Conservation (phyloP, 129 eudicot species). For the Escallonia rubra region DNA sequence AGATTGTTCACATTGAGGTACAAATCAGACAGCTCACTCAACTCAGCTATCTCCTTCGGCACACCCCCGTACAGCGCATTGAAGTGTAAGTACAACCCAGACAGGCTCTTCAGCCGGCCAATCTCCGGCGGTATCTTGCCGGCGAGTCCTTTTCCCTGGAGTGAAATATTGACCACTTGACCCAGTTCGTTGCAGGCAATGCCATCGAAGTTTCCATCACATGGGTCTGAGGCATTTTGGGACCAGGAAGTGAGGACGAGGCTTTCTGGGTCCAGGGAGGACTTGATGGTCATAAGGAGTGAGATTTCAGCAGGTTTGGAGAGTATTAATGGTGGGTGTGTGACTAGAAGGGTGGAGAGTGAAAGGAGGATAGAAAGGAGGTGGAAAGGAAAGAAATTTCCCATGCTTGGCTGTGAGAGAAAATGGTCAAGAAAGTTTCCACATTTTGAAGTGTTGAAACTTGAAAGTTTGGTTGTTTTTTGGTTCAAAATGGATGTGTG, state of each 20-base stretch:
- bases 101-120: conserved; percentile 68
- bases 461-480: conserved; percentile 9
- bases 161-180: conserved; percentile 80
- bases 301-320: conserved; percentile 30
- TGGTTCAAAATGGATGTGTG: conserved; percentile 22
- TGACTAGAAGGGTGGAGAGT: conserved; percentile 12
- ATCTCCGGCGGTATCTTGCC: conserved; percentile 81
- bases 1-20: conserved; percentile 86
- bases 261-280: conserved; percentile 66
- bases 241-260: conserved; percentile 69
- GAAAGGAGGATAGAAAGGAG: conserved; percentile 13
- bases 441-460: not conserved
- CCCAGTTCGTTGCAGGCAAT: conserved; percentile 74
- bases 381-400: conserved; percentile 11
- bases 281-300: conserved; percentile 47
- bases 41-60: conserved; percentile 69
- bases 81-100: conserved; percentile 91
- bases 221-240: conserved; percentile 44
- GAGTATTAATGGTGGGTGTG: conserved; percentile 16
- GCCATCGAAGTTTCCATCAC: conserved; percentile 69
- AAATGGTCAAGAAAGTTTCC: conserved; percentile 12
- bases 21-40: conserved; percentile 78
- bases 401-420: conserved; percentile 5
- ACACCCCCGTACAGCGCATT: conserved; percentile 70
- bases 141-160: conserved; percentile 86